Base-by-base conservation (phyloP, 2,329 filamentous ascomycete genomes). In the Amesomyces nigricolor region DNA sequence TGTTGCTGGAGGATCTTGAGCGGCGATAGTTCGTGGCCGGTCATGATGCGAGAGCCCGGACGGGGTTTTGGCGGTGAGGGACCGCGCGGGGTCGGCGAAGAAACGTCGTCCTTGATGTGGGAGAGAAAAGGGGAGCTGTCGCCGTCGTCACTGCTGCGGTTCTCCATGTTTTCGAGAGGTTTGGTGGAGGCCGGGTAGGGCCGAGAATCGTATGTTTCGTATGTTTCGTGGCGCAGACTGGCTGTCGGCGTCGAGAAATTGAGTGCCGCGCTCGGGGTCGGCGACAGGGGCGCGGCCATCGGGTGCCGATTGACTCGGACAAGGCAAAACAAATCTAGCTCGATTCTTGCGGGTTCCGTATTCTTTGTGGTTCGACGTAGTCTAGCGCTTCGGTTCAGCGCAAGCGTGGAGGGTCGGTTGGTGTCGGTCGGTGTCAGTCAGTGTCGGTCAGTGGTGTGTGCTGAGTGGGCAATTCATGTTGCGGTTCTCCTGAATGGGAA, bases 1-100 rank as follows among this genome's bases (percentile, higher is more conserved):
- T 62, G 57, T 58, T 65, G 58, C 58, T 72, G 66, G 37, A 83
- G 71, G 47, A 83, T 80, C 70, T 80, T 81, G 37, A 83, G 72
- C 39, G 80, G 80, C 49, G 80, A 81, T 32, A 82, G 75, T 62
- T 80, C 79, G 55, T 70, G 75, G 54, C 80, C 80, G 35, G 80
- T 81, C 51, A 82, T 70, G 61, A 83, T 76, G 59, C 80, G 76
- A 19, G 79, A 81, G 57, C 78, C 75, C 47, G 68, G 68, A 19
- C 78, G 75, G 60, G 70, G 66, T 62, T 78, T 79, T 47, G 71
- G 70, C 10, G 76, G 73, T 42, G 74, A 75, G 16, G 62, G 59
- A 69, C 45, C 75, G 73, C 56, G 64, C 51, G 38, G 71, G 60
- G 66, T 80, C 76, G 65, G 80, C 75, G 63, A 79, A 72, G 58